Evolutionary conservation across 768 basidiomycete species (phyloP), one percentile per base, ranked within the genome.

Genomic region (Collybia nuda): DNA sequence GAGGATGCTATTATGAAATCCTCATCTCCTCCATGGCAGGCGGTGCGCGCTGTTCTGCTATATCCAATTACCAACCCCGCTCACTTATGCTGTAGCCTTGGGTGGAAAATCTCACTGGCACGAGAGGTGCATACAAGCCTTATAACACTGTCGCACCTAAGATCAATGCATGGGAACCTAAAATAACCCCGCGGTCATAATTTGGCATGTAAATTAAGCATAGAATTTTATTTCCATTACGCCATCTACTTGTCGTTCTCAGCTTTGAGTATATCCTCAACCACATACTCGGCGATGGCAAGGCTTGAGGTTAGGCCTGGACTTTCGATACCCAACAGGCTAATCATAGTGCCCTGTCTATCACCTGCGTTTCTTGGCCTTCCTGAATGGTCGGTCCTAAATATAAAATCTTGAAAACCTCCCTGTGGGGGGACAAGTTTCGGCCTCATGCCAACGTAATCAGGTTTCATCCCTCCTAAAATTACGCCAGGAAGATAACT

Each of bases 91-190:
- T 50, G 17, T 52, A 95, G 95, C 85, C 86, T 0, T 92, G 85
- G 78, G 62, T 79, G 1, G 94, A 97, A 75, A 96, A 90, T 67
- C 62, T 98, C 65, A 98, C 95, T 4, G 96, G 94, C 11, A 97
- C 95, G 6, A 77, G 93, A 40, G 96, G 92, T 44, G 91, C 92
- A 9, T 98, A 86, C 76, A 87, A 82, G 58, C 69, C 90, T 0
- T 98, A 98, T 70, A 91, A 91, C 62, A 98, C 96, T 2, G 85
- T 75, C 26, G 79, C 76, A 41, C 88, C 92, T 15, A 97, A 97
- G 73, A 75, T 92, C 55, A 75, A 77, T 24, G 79, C 85, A 4
- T 98, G 95, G 95, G 78, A 90, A 54, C 90, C 93, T 18, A 88
- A 84, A 65, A 76, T 84, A 28, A 59, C 71, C 21, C 51, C 78